phyloP scores from a whole-genome alignment of 139 green algal genomes.

The Chlorella sp. region DNA sequence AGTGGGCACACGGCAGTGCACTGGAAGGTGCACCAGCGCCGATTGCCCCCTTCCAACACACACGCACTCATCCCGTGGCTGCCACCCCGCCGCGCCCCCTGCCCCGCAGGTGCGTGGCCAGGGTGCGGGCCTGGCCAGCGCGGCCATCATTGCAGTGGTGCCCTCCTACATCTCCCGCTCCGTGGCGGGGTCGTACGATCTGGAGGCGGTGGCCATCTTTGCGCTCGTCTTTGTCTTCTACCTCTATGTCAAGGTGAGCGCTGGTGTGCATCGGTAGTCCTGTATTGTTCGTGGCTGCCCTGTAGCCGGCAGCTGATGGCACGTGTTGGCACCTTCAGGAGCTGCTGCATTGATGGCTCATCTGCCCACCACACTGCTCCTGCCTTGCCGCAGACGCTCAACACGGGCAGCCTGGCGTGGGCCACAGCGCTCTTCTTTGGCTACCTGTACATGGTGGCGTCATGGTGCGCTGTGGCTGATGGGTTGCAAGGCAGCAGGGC shows the following conservation, averaged over 20 bases:
- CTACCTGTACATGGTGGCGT: conserved; percentile 93
- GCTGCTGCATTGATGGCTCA: not conserved
- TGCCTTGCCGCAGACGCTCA: conserved; percentile 79
- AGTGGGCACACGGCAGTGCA: too few species aligned
- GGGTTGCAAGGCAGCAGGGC: too few species aligned
- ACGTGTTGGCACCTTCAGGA: too few species aligned
- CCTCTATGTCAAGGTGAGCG: conserved; percentile 84
- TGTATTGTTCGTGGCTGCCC: too few species aligned
- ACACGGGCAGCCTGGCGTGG: conserved; percentile 88
- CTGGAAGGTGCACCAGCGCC: too few species aligned
- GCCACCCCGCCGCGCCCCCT: not conserved
- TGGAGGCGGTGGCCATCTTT: conserved; percentile 96
- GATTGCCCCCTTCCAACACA: too few species aligned
- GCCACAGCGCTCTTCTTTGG: conserved; percentile 68
- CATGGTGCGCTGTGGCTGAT: conserved; percentile 62
- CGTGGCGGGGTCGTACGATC: conserved; percentile 90
- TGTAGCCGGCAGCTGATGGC: too few species aligned
- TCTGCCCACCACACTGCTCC: not conserved
- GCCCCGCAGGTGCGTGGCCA: conserved; percentile 56
- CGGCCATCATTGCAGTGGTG: conserved; percentile 89
- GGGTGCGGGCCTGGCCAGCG: conserved; percentile 87
- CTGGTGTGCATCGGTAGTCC: not conserved
- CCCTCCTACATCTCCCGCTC: conserved; percentile 92
- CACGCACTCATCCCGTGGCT: not conserved
- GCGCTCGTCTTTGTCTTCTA: conserved; percentile 91